Base-by-base conservation (phyloP, 176 grass and related monocot species). In the Poa pratensis region DNA sequence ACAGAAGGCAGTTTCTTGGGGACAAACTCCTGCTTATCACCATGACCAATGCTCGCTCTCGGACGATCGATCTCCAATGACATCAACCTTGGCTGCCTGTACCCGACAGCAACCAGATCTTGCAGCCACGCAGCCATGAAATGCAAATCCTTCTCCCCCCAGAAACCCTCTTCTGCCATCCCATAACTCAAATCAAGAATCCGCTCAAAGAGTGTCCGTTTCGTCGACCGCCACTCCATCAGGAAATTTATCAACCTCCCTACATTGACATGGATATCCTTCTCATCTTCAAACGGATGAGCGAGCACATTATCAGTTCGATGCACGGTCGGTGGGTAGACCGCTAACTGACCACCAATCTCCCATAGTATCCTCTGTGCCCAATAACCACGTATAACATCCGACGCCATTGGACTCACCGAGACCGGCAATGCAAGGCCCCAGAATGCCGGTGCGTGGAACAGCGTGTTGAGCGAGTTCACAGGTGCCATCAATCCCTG, bases 361-460 rank as follows among this genome's bases (percentile, higher is more conserved):
- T 95, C 96, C 96, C 96, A 94, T 11, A 98, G 51, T 53, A 98
- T 95, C 54, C 96, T 81, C 77, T 98, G 93, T 0, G 89, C 89
- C 91, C 91, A 98, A 59, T 98, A 98, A 17, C 96, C 96, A 0
- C 93, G 90, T 45, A 98, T 93, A 74, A 98, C 87, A 70, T 98
- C 96, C 0, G 96, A 87, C 0, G 96, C 89, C 93, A 98, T 98
- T 27, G 93, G 89, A 63, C 96, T 98, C 59, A 95, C 62, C 0
- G 96, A 95, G 3, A 98, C 87, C 0, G 93, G 96, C 26, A 95
- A 80, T 65, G 87, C 89, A 30, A 98, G 89, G 24, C 87, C 93
- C 96, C 93, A 98, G 85, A 98, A 98, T 6, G 96, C 93, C 35
- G 86, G 89, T 24, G 93, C 66, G 23, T 98, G 96, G 93, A 95